These are phyloP conservation scores for Naegleria lovaniensis DNA, from an alignment of 208 protist genomes.

Conservation along the genomic window DNA sequence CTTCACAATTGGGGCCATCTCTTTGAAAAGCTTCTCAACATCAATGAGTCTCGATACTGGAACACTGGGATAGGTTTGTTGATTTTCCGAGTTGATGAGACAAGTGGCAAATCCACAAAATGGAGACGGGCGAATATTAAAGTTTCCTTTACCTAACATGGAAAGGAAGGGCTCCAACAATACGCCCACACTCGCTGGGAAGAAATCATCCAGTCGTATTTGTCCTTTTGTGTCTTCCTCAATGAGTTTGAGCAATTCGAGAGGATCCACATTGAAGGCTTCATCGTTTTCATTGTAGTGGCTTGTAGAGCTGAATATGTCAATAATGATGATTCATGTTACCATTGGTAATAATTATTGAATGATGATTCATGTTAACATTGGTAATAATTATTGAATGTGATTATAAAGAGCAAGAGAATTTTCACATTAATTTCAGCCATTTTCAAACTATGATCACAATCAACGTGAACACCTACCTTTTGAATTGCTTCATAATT, in stretches of 20 bases:
- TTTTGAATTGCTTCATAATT: constrained; percentile 23
- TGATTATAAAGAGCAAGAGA: too few relatives aligned
- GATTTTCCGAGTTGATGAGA: background rate
- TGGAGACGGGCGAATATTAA: constrained; percentile 2
- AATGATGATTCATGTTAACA: too few relatives aligned
- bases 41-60: background rate
- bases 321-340: too few relatives aligned
- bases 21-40: background rate
- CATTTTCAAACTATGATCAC: too few relatives aligned
- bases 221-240: background rate
- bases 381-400: too few relatives aligned
- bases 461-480: background rate
- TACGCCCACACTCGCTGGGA: background rate
- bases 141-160: constrained; percentile 7
- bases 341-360: too few relatives aligned
- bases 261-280: background rate
- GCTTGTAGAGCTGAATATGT: background rate
- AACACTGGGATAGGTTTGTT: background rate
- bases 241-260: background rate
- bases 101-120: constrained; percentile 15
- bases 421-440: too few relatives aligned
- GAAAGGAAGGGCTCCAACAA: constrained; percentile 10
- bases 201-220: background rate
- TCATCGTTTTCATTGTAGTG: background rate
- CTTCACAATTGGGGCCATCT: constrained; percentile 13